Percentiles rank a stretch among this genome's conserved stretches.
Evolutionary conservation across 1,284 basidiomycete genomes (phyloP).

Genomic region (Mycena sp.): DNA sequence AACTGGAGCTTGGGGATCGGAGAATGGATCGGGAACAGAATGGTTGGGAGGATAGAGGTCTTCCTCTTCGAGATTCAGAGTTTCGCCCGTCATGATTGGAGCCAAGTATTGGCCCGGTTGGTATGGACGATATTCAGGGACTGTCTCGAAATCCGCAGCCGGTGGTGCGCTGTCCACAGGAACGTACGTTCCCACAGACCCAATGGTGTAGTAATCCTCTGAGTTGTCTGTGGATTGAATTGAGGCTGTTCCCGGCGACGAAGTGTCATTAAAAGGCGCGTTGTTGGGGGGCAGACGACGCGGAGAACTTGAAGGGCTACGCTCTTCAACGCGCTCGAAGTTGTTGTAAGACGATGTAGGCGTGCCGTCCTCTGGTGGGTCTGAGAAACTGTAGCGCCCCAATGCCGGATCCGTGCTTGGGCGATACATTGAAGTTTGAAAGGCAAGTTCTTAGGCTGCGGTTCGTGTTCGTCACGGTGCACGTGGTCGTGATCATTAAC

Average conservation of each 20-base stretch:
- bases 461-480: too few relatives aligned
- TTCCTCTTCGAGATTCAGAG: slow-evolving; percentile 50
- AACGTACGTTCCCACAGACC: slow-evolving; percentile 1
- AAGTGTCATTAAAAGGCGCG: slow-evolving; percentile 2
- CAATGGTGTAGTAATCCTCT: slow-evolving; percentile 3
- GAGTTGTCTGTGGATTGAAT: slow-evolving; percentile 1
- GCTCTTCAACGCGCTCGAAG: background rate
- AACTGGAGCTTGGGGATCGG: slow-evolving; percentile 3
- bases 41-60: slow-evolving; percentile 20
- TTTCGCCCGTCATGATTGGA: slow-evolving; percentile 61
- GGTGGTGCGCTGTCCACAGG: background rate
- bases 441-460: too few relatives aligned
- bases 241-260: slow-evolving; percentile 3
- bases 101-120: slow-evolving; percentile 58
- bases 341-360: background rate
- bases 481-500: too few relatives aligned
- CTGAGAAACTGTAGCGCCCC: background rate
- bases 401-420: background rate
- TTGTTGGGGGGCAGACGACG: background rate
- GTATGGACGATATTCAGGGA: slow-evolving; percentile 50
- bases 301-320: too few relatives aligned
- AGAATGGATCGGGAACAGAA: slow-evolving; percentile 40
- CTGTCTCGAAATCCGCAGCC: slow-evolving; percentile 15
- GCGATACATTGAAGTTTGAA: slow-evolving; percentile 9
- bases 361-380: slow-evolving; percentile 1